Base-by-base conservation (phyloP, 306 rosid species). In the Begonia fuchsioides region DNA sequence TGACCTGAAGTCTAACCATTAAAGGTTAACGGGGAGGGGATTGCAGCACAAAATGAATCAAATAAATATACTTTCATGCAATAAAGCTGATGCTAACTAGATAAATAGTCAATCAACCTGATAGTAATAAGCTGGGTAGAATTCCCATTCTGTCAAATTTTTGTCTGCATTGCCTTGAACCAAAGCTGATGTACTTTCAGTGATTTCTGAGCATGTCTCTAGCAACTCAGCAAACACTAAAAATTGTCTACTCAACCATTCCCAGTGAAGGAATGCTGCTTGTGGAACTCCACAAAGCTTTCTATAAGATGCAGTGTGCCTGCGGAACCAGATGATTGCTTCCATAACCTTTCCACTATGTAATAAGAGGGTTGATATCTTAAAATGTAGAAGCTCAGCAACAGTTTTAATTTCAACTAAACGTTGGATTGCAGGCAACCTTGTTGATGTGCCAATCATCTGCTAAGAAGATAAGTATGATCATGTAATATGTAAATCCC, bases 191-290 rank as follows among this genome's bases (percentile, higher is more conserved):
- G 74, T 17, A 70, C 64, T 66, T 62, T 74, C 81, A 58, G 62
- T 56, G 50, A 43, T 53, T 66, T 62, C 68, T 40, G 82, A 66
- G 65, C 94, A 83, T 57, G 80, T 90, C 80, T 90, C 94, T 60
- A 90, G 58, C 69, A 90, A 73, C 69, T 90, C 95, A 2, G 87
- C 94, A 69, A 90, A 84, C 58, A 81, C 97, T 87, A 81, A 71
- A 68, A 54, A 90, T 65, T 90, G 97, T 69, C 87, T 79, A 66
- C 95, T 81, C 87, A 90, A 68, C 97, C 97, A 90, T 62, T 81
- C 97, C 95, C 90, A 81, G 59, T 90, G 97, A 71, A 90, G 76
- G 72, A 84, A 85, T 57, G 53, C 63, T 44, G 80, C 93, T 63
- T 81, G 93, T 26, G 97, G 82, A 38, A 81, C 61, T 61, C 97